Evolutionary conservation across 192 early-diverging fungal genomes (phyloP).

Genomic region (Backusella tuberculispora): DNA sequence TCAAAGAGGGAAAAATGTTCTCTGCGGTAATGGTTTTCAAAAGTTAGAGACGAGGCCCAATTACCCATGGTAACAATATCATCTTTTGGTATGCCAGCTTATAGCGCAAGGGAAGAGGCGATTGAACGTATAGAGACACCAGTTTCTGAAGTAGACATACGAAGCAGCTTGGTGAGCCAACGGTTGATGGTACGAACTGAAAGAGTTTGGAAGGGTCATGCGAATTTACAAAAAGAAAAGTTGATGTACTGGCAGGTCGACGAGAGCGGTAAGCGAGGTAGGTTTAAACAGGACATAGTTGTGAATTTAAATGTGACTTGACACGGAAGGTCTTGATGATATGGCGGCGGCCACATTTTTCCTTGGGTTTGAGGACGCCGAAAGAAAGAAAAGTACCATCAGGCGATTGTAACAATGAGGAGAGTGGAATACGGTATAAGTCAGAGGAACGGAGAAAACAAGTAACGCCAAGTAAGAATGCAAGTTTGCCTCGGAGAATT

Average conservation of each 20-base stretch:
- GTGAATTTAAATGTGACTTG: neutral
- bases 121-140: neutral
- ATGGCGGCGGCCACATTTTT: neutral
- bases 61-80: neutral
- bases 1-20: neutral
- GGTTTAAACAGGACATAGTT: neutral
- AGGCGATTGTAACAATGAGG: neutral
- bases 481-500: neutral
- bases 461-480: slow-evolving; percentile 5
- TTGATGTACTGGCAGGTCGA: neutral
- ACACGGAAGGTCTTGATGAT: slow-evolving; percentile 11
- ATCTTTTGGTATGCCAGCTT: neutral
- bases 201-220: no score
- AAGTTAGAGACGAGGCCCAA: neutral
- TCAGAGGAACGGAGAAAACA: slow-evolving; percentile 5
- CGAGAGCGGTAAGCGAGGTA: neutral
- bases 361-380: neutral
- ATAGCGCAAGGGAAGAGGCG: neutral
- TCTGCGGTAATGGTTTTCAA: neutral
- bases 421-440: neutral
- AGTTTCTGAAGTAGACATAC: neutral
- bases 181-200: no score
- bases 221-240: no score
- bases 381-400: neutral
- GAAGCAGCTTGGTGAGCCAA: neutral